Base-by-base conservation (phyloP, 2,329 filamentous ascomycete species). In the Lasiodiplodia sp. region DNA sequence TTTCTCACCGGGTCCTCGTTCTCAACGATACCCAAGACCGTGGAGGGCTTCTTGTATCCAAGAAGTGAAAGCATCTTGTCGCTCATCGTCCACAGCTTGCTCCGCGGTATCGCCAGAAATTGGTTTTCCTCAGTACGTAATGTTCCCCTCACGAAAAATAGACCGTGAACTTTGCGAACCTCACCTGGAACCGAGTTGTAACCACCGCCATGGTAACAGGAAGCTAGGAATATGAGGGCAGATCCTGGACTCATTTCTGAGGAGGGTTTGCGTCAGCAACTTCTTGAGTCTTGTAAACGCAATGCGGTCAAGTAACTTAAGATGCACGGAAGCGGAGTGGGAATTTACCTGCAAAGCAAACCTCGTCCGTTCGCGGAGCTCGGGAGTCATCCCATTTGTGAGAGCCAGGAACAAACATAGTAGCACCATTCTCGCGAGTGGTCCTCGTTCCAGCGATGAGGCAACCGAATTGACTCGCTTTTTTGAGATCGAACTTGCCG, bases 231-330 rank as follows among this genome's bases (percentile, higher is more conserved):
- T 23, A 80, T 74, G n/a, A 80, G 69, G 2, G 78, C 79, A 1
- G 75, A 76, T 2, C 79, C 79, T 11, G 77, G 72, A 21, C 75
- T 70, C 78, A 80, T 80, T 68, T 80, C 79, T 79, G 66, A 7
- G 10, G 31, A 34, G 31, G 31, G 8, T 7, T 34, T 8, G 31
- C 8, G 31, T 34, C 8, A 34, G 31, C 2, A 34, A 10, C 8
- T 7, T 31, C 31, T 10, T 2, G 31, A 31, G 1, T 34, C 31
- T 10, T 34, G 31, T 34, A 3, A 34, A 34, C 2, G 31, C 31
- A 2, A 34, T 34, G 1, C 2, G 31, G 31, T 10, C 31, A 34
- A 34, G 31, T 34, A 34, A 7, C 31, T 34, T 3, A 34, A 34
- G 31, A 14, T 40, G 12, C n/a, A 21, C 3, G 6, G n/a, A 47